Conservation (phyloP, 768 basidiomycete species). For the Boletus coccyginus region DNA sequence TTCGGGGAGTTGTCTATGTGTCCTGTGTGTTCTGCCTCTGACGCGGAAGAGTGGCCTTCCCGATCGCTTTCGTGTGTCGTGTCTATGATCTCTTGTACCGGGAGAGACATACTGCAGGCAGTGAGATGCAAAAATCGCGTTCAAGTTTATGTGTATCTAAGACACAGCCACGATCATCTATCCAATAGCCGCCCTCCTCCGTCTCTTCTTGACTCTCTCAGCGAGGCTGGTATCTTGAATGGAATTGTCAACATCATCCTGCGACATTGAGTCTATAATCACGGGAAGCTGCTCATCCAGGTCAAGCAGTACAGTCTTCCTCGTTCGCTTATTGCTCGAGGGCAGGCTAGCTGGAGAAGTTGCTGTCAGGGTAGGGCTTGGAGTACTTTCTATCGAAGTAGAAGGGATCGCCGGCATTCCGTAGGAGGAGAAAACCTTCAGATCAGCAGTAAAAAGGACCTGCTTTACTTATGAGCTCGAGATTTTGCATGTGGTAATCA, state of each 20-base stretch:
- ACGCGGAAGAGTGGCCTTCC: conserved; percentile 31
- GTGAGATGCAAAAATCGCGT: background rate
- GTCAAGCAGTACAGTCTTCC: conserved; percentile 7
- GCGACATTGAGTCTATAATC: background rate
- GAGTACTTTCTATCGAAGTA: conserved; percentile 6
- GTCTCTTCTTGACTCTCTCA: conserved; percentile 44
- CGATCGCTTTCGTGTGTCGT: conserved; percentile 35
- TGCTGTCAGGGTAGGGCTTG: conserved; percentile 25
- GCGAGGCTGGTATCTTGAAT: conserved; percentile 27
- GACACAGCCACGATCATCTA: conserved; percentile 21
- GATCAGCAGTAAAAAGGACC: conserved; percentile 75
- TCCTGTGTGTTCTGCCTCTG: conserved; percentile 29
- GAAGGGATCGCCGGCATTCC: conserved; percentile 38
- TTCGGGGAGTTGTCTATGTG: conserved; percentile 11
- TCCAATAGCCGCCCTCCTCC: conserved; percentile 9
- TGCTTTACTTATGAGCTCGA: conserved; percentile 23
- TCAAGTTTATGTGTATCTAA: background rate
- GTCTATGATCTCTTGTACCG: conserved; percentile 41
- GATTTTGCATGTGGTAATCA: background rate
- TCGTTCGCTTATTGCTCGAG: conserved; percentile 35
- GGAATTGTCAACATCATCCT: background rate
- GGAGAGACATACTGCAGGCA: conserved; percentile 29
- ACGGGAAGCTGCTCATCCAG: conserved; percentile 14
- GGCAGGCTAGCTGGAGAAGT: conserved; percentile 34
- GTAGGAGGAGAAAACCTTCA: conserved; percentile 63